Base-by-base conservation (phyloP, 2,329 filamentous ascomycete species). In the Colletotrichum spaethianum region DNA sequence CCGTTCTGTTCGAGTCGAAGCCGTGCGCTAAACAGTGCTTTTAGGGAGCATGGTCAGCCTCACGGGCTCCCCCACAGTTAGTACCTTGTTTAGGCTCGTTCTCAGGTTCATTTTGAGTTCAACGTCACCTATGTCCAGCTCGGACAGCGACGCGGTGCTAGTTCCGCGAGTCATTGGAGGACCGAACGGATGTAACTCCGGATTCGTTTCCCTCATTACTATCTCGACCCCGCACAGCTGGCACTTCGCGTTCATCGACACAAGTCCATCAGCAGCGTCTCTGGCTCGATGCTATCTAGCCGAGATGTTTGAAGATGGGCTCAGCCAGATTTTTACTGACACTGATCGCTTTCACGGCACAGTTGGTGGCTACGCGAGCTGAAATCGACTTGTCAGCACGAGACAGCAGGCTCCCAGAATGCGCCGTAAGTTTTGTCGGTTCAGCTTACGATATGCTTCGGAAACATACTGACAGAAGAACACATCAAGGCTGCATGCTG, bases 381-480 rank as follows among this genome's bases (percentile, higher is more conserved):
- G 48, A 55, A 14, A 31, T 63, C 9, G 59, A 68, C 23, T 48
- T 63, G 7, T 63, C 57, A 6, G 46, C 23, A 36, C 50, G 57
- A 40, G 65, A 68, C n/a, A 44, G 11, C 28, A 31, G 14, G n/a
- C 50, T 68, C 16, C 65, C 65, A 36, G 33, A 55, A 14, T 55
- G 52, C 52, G 28, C 52, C 4, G 52, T 55, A 55, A 55, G 52
- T 12, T 50, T 28, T 50, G 46, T 14, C 18, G 6, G 12, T 2
- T 12, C 5, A 7, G 8, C n/a, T 50, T 6, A 6, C 5, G 2
- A 23, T 11, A 3, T 14, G 14, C 23, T 26, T 9, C 53, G 5
- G 26, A n/a, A 38, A 40, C 9, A 12, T 12, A 20, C 53, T 56
- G 33, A 56, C n/a, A 56, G 53, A 56, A 3, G 33, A 26, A 7